phyloP scores from a whole-genome alignment of 1,139 yeast genomes.

The Pneumocystis carinii region DNA sequence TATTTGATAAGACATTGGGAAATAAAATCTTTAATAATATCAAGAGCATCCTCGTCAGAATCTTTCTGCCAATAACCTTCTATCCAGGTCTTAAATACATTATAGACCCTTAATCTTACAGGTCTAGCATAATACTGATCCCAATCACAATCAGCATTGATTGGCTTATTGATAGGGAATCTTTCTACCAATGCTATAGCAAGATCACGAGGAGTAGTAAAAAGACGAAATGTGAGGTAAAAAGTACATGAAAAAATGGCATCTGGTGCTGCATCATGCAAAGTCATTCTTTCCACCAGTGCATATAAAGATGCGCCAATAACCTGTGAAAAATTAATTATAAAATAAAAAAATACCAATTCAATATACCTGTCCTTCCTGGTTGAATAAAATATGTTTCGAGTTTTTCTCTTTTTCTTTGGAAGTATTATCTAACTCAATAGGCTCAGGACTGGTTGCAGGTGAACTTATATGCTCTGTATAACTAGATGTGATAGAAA shows the following conservation, averaged over 20 bases:
- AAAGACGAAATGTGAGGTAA: slow-evolving; percentile 64
- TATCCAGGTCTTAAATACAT: slow-evolving; percentile 54
- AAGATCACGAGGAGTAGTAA: slow-evolving; percentile 54
- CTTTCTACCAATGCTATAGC: slow-evolving; percentile 54
- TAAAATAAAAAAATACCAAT: background rate
- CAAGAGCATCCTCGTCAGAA: slow-evolving; percentile 29
- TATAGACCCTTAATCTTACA: slow-evolving; percentile 53
- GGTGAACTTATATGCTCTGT: background rate
- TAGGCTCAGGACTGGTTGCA: background rate
- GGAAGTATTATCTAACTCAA: background rate
- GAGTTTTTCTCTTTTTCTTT: background rate
- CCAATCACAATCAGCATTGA: slow-evolving; percentile 3
- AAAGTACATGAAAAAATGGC: slow-evolving; percentile 61
- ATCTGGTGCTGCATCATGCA: slow-evolving; percentile 50
- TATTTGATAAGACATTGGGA: slow-evolving; percentile 36
- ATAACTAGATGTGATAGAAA: background rate
- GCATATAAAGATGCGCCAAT: slow-evolving; percentile 73
- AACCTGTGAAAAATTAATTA: background rate
- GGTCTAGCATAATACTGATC: slow-evolving; percentile 27
- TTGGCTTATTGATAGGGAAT: slow-evolving; percentile 31
- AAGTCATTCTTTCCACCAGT: slow-evolving; percentile 53
- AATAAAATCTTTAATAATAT: slow-evolving; percentile 13
- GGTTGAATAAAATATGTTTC: slow-evolving; percentile 12
- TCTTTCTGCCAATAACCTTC: slow-evolving; percentile 67
- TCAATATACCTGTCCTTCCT: slow-evolving; percentile 33